Base-by-base conservation (phyloP, 2,329 filamentous ascomycete genomes). In the Graphilbum fragrans region DNA sequence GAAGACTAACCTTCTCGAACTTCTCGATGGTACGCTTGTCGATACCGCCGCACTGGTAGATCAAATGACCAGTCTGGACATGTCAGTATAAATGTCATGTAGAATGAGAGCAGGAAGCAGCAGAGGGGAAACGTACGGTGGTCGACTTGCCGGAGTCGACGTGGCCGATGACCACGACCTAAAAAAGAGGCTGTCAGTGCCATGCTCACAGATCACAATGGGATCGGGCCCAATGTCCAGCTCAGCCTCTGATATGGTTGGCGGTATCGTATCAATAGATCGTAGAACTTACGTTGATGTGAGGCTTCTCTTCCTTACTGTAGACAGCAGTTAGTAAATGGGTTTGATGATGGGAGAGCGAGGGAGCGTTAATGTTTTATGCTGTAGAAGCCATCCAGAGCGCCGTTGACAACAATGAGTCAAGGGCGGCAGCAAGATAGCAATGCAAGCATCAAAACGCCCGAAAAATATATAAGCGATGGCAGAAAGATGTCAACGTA, bases 1-100 rank as follows among this genome's bases (percentile, higher is more conserved):
- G n/a, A 45, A 41, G 46, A 65, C 79, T 66, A 71, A 93, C 87
- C 86, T 98, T 98, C 88, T 98, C 92, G 82, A 98, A 98, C 85
- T 98, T 98, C 84, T 98, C 92, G 68, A 98, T 98, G 71, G 90
- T 96, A 87, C 92, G 90, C 80, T 90, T 87, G 86, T 98, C 92
- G 66, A 96, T 98, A 86, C 92, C 92, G 83, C 92, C 92, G 79
- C 92, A 96, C 84, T 98, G 90, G 87, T 96, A 96, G 85, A 98
- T 96, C 81, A 98, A 82, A 77, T 90, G 81, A 69, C 81, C 79
- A 59, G 70, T 83, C 66, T 67, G 57, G 59, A 34, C 11, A 54
- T 10, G 46, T 47, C 35, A 48, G 54, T 47, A 54, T 49, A 11
- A 11, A 7, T 25, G 19, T 10, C 8, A n/a, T n/a, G 20, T 22